These are phyloP conservation scores for Datura wrightii DNA, from an alignment of 257 asterid genomes.

Conservation along the genomic window DNA sequence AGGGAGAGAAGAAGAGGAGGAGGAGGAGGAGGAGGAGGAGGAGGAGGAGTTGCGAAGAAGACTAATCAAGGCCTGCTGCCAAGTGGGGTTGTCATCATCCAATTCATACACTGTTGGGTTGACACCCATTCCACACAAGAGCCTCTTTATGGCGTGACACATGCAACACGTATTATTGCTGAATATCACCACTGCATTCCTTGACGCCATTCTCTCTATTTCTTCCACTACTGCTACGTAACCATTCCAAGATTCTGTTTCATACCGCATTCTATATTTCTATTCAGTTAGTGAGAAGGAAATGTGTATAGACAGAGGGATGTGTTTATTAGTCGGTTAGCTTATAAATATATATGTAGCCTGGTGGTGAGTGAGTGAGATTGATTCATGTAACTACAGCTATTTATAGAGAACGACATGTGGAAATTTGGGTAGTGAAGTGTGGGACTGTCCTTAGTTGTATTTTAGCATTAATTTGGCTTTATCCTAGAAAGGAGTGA, in stretches of 20 bases:
- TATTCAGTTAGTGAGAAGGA: background rate
- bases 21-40: constrained; percentile 32
- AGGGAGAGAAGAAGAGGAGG: constrained; percentile 29
- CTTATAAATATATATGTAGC: background rate
- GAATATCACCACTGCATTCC: constrained; percentile 42
- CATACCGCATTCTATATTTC: background rate
- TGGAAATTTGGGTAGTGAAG: background rate
- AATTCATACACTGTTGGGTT: constrained; percentile 38
- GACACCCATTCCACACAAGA: constrained; percentile 45
- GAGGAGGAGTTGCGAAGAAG: constrained; percentile 27
- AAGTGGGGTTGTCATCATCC: constrained; percentile 34
- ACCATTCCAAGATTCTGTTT: constrained; percentile 2
- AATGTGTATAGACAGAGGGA: background rate
- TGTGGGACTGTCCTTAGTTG: background rate
- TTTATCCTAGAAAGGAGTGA: background rate
- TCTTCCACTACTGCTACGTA: background rate
- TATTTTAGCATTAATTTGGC: background rate
- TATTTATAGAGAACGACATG: background rate
- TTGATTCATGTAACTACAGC: background rate
- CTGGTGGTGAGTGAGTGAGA: background rate
- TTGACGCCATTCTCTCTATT: constrained; percentile 35
- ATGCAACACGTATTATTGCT: constrained; percentile 42
- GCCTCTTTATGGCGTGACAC: constrained; percentile 41
- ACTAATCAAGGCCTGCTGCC: constrained; percentile 30
- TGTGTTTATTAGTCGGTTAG: background rate